Base-by-base conservation (phyloP, 2,329 filamentous ascomycete genomes). In the Aspergillus unguis region DNA sequence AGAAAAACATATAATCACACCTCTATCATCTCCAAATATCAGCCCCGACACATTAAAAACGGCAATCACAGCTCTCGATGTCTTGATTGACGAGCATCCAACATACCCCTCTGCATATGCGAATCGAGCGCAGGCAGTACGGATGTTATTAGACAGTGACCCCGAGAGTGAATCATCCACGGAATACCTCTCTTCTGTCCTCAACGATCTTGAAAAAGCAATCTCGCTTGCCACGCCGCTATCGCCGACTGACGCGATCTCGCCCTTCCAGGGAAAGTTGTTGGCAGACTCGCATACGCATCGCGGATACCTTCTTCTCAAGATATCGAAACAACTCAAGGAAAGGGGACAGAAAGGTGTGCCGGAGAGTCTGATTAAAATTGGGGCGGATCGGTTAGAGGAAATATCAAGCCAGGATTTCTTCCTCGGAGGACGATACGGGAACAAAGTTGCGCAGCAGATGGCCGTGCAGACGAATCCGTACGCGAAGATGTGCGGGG, bases 401-500 rank as follows among this genome's bases (percentile, higher is more conserved):
- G 81, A 83, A 60, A 70, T 79, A 62, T 81, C 80, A 3, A 82
- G 78, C 57, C 69, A 69, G 31, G 77, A 82, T 56, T 83, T 85
- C 63, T 77, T 75, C 32, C 65, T 75, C 25, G 82, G 79, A 1
- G 79, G 78, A 1, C 61, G 75, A 38, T 83, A 78, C 65, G 82
- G 82, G 1, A 83, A 83, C 64, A 75, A 79, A 52, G 72, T 80
- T 26, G 81, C 80, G 40, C 75, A 77, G 60, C 77, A 81, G 59
- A 71, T 85, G 70, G 79, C 80, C 10, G 81, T 84, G 11, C 73
- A 78, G 65, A 83, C 81, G 44, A 85, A 85, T 70, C 82, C 82
- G 29, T 83, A 84, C 68, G 80, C 81, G 31, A 84, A 83, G 69
- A 77, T 84, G 71, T 84, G 81, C 66, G 82, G 81, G 4, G 79